A percentile compares a stretch with the other conserved stretches of the same genome.
phyloP scores from a whole-genome alignment of 805 yeast genomes.

The Torulaspora indica region DNA sequence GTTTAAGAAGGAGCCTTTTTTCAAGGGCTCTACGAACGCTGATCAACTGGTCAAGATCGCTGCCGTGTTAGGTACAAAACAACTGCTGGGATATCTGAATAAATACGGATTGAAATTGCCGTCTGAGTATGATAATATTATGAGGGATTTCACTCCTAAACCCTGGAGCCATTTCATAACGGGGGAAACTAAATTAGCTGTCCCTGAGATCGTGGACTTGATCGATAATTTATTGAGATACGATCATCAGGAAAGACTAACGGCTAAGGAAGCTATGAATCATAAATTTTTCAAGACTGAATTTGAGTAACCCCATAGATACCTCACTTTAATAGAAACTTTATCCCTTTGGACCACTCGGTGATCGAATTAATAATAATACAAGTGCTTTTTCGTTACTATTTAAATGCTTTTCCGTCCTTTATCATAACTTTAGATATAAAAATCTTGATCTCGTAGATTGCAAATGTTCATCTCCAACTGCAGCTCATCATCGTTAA shows the following conservation, averaged over 20 bases:
- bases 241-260: constrained; percentile 82
- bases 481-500: constrained; percentile 1
- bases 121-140: constrained; percentile 69
- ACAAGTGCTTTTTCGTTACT: not conserved
- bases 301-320: constrained; percentile 9
- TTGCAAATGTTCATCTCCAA: constrained; percentile 3
- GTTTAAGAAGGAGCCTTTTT: constrained; percentile 85
- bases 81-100: constrained; percentile 56
- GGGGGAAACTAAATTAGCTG: constrained; percentile 48
- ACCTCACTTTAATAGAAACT: constrained; percentile 6
- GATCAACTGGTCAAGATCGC: constrained; percentile 91
- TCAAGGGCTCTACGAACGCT: constrained; percentile 86
- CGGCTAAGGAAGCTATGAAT: constrained; percentile 83
- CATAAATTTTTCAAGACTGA: constrained; percentile 58
- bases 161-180: constrained; percentile 64
- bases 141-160: constrained; percentile 61
- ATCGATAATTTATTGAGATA: constrained; percentile 69
- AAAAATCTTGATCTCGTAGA: not conserved
- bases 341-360: not conserved
- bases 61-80: constrained; percentile 79
- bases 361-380: constrained; percentile 1
- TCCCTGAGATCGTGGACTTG: constrained; percentile 59
- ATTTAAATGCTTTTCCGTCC: not conserved
- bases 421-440: not conserved
- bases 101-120: constrained; percentile 69